A percentile compares a stretch with the other conserved stretches of the same genome.
These are phyloP conservation scores for Wickerhamomyces bovis DNA, from an alignment of 805 yeast genomes.

Conservation along the genomic window DNA sequence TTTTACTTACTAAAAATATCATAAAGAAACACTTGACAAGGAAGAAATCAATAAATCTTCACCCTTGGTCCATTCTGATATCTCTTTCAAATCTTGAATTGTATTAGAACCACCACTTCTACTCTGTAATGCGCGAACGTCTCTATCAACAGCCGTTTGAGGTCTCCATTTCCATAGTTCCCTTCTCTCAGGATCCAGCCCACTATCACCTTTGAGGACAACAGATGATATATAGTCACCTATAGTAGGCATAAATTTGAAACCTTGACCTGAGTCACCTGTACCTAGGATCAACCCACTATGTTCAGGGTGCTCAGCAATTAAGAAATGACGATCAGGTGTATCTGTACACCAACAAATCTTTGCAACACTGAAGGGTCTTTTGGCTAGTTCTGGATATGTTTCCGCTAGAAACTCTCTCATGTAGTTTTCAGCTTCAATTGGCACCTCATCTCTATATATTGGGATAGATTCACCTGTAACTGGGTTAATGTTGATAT, in stretches of 20 bases:
- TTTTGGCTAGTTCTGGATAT: constrained; percentile 26
- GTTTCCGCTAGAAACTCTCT: constrained; percentile 28
- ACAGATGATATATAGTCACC: constrained; percentile 29
- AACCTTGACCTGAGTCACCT: constrained; percentile 34
- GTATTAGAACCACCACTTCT: constrained; percentile 27
- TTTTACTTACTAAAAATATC: no score
- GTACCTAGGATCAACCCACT: constrained; percentile 26
- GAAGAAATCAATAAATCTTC: constrained; percentile 1
- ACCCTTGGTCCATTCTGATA: constrained; percentile 22
- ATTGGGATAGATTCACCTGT: constrained; percentile 25
- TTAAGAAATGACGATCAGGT: constrained; percentile 27
- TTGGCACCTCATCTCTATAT: constrained; percentile 26
- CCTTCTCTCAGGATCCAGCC: constrained; percentile 22
- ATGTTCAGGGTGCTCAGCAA: constrained; percentile 27
- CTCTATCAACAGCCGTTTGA: constrained; percentile 23
- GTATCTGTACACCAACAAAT: constrained; percentile 35
- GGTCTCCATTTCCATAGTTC: constrained; percentile 33
- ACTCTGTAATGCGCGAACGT: constrained; percentile 20
- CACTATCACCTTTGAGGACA: constrained; percentile 25
- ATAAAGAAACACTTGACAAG: not conserved
- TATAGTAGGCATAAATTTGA: constrained; percentile 31
- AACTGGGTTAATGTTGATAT: constrained; percentile 20
- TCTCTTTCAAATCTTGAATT: constrained; percentile 24
- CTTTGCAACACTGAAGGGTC: constrained; percentile 26
- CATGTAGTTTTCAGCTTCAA: constrained; percentile 28